Conservation (phyloP, 208 protist genomes). For the Crithidia acanthocephali region DNA sequence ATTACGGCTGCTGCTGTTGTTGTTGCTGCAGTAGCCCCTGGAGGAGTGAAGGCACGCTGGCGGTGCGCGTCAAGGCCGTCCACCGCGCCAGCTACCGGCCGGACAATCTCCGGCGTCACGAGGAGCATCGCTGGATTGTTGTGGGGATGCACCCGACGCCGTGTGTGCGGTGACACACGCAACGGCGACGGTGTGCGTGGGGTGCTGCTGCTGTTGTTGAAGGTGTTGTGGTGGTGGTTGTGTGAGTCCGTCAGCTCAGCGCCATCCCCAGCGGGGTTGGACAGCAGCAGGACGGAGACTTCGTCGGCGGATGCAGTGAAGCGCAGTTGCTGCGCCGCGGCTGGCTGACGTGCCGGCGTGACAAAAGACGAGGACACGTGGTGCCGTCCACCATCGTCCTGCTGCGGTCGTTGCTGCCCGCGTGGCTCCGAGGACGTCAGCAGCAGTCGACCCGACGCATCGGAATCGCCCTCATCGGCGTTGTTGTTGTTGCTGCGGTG, state of each 20-base stretch:
- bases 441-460: neutral
- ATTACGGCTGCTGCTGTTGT: no score
- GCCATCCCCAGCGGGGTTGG: neutral
- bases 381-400: neutral
- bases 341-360: neutral
- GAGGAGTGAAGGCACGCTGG: no score
- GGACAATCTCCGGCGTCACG: no score
- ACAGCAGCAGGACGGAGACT: neutral
- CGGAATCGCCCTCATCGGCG: neutral
- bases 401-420: neutral
- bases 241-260: no score
- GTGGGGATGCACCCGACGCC: no score
- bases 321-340: neutral
- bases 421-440: neutral
- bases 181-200: no score
- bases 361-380: neutral
- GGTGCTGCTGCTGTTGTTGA: neutral
- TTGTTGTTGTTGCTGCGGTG: neutral
- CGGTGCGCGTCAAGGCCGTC: no score
- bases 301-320: neutral
- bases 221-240: neutral
- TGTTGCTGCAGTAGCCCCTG: no score
- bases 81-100: no score
- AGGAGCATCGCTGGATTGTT: no score
- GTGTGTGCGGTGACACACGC: no score